Evolutionary conservation across 371 early-diverging fungal species (phyloP).

Genomic region (Lichtheimia ornata): DNA sequence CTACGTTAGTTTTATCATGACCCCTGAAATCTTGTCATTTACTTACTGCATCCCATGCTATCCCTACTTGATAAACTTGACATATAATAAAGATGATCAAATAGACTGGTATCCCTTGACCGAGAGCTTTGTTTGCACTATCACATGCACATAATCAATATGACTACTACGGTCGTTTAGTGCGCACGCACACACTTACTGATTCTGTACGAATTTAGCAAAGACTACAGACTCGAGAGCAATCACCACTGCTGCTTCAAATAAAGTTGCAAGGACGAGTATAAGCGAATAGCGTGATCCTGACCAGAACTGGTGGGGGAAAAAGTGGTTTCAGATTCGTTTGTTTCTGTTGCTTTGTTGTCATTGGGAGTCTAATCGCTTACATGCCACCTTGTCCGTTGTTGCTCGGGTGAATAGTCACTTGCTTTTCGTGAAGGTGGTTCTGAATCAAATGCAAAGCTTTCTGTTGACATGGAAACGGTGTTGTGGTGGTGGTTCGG

Average conservation of each 20-base stretch:
- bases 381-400: too few species aligned
- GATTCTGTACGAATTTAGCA: constrained; percentile 44
- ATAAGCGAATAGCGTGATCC: constrained; percentile 46
- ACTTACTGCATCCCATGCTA: constrained; percentile 78
- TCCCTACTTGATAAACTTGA: constrained; percentile 71
- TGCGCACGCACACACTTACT: constrained; percentile 17
- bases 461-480: too few species aligned
- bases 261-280: constrained; percentile 43
- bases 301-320: constrained; percentile 30
- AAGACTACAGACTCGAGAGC: constrained; percentile 65
- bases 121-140: constrained; percentile 19
- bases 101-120: constrained; percentile 68
- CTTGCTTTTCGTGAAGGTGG: too few species aligned
- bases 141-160: constrained; percentile 10
- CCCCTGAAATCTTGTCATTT: constrained; percentile 2
- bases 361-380: too few species aligned
- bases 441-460: too few species aligned
- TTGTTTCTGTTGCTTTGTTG: too few species aligned
- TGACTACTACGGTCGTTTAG: not conserved
- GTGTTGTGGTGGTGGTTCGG: too few species aligned
- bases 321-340: too few species aligned
- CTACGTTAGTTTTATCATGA: too few species aligned
- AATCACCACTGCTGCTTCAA: constrained; percentile 70
- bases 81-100: constrained; percentile 74
- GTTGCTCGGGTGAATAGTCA: too few species aligned